Evolutionary conservation across 2,329 filamentous ascomycete species (phyloP), one percentile per base, ranked within the genome.

Genomic region (Fusarium sp.): DNA sequence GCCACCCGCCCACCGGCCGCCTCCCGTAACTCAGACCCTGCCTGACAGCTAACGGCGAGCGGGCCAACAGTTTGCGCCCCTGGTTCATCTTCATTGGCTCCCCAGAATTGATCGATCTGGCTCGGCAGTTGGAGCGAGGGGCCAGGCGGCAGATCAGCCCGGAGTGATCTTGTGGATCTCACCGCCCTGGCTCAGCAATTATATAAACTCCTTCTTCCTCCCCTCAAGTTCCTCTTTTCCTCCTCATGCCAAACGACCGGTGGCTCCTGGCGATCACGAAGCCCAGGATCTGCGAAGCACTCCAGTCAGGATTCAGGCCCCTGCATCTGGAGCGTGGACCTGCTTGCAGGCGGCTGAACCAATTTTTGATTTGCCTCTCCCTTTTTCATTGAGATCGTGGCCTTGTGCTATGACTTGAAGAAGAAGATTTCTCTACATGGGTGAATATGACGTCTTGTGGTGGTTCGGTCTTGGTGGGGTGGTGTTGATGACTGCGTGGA

Each of bases 361-460:
- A 70, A 61, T 68, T 70, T 72, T 72, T 70, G 58, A 26, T 62
- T 36, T 18, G 13, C n/a, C 24, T 15, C 10, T 34, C 6, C 14
- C 15, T 34, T 72, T 71, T 71, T 71, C 70, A 72, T 72, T 72
- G 54, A 24, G 64, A 42, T 51, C 34, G 40, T 31, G 24, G 70
- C 60, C 52, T 67, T 45, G 60, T 26, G 58, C 55, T 26, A 22
- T 40, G 70, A 7, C 67, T 72, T 58, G 70, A 72, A 72, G 70
- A 72, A 69, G 67, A 71, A 53, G 15, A 9, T 39, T 10, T 8
- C 42, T 54, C 24, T 49, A 5, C 3, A 10, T 34, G 46, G 33
- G 36, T 54, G 33, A n/a, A 4, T 10, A 10, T 44, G 38, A 28
- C 56, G 28, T 40, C 17, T 36, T 50, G 26, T 34, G 20, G 28